Evolutionary conservation across 306 rosid species (phyloP), one percentile per base, ranked within the genome.

Genomic region (Pachyrhizus erosus): DNA sequence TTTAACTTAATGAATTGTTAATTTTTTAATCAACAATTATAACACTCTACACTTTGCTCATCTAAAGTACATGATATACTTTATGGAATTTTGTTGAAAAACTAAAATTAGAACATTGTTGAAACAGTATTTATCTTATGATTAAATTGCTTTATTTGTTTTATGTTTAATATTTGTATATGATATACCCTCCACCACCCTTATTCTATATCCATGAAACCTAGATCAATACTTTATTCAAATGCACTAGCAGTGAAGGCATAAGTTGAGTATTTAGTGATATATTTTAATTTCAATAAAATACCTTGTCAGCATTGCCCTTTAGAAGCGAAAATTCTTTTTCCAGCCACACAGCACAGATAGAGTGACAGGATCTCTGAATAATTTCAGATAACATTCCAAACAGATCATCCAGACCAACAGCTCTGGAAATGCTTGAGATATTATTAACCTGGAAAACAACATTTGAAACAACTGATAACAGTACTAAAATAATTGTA

Each of bases 311-410:
- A 60, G 82, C 70, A 43, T 73, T 84, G 24, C 88, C 73, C 76
- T 88, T 85, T 84, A 81, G 80, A 75, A 92, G 84, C 69, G 37
- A 34, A 84, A 84, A 91, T 77, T 92, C 99, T 9, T 86, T 87
- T 87, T 92, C 92, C 89, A 93, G 87, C 99, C 99, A 96, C 37
- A 82, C 77, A 69, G 82, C 66, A 83, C 96, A 92, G 58, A 89
- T 84, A 80, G 96, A 90, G 37, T 62, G 80, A 86, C 87, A 87
- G 26, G 90, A 88, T 42, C 86, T 92, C 75, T 78, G 87, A 75
- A 93, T 84, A 46, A 91, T 85, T 68, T 84, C 87, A 77, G 94
- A 85, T 90, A 92, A 89, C 83, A 84, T 77, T 33, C 74, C 75
- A 78, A 86, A 84, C 70, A 89, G 81, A 84, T 86, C 88, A 83